Evolutionary conservation across 306 rosid genomes (phyloP).

Genomic region (Cicer yamashitae): DNA sequence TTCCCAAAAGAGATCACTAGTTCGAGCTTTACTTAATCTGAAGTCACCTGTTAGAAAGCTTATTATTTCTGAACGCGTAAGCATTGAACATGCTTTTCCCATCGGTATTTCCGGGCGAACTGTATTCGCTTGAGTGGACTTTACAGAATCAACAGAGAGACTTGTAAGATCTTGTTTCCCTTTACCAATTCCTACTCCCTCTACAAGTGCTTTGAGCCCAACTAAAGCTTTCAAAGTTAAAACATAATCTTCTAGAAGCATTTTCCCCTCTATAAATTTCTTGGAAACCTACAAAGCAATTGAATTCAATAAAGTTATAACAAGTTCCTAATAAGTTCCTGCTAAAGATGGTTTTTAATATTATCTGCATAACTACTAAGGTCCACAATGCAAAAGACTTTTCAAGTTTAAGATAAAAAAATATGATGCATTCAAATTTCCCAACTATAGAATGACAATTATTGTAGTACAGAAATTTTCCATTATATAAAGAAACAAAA

Average conservation of each 20-base stretch:
- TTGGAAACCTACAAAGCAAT: slow-evolving; percentile 67
- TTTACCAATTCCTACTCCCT: slow-evolving; percentile 82
- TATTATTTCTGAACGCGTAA: slow-evolving; percentile 69
- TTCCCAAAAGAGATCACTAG: slow-evolving; percentile 94
- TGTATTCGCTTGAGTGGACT: slow-evolving; percentile 59
- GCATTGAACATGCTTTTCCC: slow-evolving; percentile 84
- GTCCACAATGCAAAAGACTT: slow-evolving; percentile 29
- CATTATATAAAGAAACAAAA: slow-evolving; percentile 15
- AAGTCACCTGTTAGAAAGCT: slow-evolving; percentile 80
- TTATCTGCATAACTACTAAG: slow-evolving; percentile 32
- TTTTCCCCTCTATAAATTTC: slow-evolving; percentile 70
- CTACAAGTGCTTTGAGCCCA: slow-evolving; percentile 78
- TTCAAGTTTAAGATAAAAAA: slow-evolving; percentile 37
- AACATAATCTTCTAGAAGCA: slow-evolving; percentile 74
- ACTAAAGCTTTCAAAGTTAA: slow-evolving; percentile 61
- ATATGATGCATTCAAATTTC: slow-evolving; percentile 12
- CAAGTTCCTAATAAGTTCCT: neutral
- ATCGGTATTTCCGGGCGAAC: slow-evolving; percentile 78
- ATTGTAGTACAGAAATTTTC: neutral
- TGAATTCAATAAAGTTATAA: slow-evolving; percentile 34
- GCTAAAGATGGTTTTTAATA: slow-evolving; percentile 23
- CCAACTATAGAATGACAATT: slow-evolving; percentile 2
- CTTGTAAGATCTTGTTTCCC: slow-evolving; percentile 89
- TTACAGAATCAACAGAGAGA: slow-evolving; percentile 55
- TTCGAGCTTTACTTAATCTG: slow-evolving; percentile 89